Evolutionary conservation across 257 asterid genomes (phyloP), one percentile per base, ranked within the genome.

Genomic region (Anisodus acutangulus): DNA sequence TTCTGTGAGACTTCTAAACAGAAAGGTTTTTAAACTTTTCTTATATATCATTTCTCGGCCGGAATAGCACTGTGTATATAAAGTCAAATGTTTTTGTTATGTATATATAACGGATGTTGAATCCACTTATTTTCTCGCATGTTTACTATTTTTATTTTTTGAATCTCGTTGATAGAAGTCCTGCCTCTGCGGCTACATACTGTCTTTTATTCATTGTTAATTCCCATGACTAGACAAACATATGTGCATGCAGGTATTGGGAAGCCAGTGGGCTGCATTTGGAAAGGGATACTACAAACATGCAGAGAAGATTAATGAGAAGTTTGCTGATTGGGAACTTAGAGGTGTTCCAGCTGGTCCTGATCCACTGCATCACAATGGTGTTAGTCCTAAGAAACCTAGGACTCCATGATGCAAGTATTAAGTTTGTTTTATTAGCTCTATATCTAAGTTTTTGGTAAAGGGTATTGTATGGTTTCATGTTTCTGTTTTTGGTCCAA

Each of bases 341-440:
- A 88, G 93, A 88, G 81, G 92, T 8, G 93, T 92, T 80, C 96
- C 94, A 0, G 90, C 89, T 0, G 96, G 94, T 0, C 94, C 96
- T 45, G 91, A 92, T 90, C 96, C 96, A 6, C 59, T 92, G 84
- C 96, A 92, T 88, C 94, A 92, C 83, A 85, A 89, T 80, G 93
- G 91, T 15, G 91, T 84, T 51, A 85, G 69, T 43, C 92, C 93
- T n/a, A 87, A 85, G 83, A 90, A 91, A 89, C 94, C 92, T 55
- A 79, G 84, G 9, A 89, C 89, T 16, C 94, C 96, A 63, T 92
- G 86, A 87, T 49, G 47, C 26, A 22, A 51, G 3, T 51, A 76
- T 4, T 51, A 51, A 26, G 6, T 51, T 76, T 76, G 81, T 12
- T 26, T 49, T 41, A 41, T 41, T 76, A 51, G 26, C 81, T 76